phyloP scores from a whole-genome alignment of 1,284 basidiomycete species.

The Inonotus obliquus region DNA sequence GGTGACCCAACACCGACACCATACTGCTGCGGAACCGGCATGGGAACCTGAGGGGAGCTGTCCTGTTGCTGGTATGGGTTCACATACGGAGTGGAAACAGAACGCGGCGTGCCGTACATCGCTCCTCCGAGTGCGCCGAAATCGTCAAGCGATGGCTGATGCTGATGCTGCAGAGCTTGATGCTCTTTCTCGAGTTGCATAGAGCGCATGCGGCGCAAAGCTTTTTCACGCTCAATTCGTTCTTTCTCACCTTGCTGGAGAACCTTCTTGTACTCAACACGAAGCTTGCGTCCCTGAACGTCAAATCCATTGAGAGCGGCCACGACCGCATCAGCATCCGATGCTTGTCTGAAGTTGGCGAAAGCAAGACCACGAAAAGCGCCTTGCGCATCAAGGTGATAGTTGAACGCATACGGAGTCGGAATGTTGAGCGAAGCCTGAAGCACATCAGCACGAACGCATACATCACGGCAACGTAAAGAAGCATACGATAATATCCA shows the following conservation, averaged over 20 bases:
- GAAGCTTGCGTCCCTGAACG: conserved; percentile 95
- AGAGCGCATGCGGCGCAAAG: conserved; percentile 94
- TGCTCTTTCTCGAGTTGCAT: conserved; percentile 89
- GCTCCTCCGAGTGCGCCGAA: conserved; percentile 50
- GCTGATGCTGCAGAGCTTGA: conserved; percentile 36
- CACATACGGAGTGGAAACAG: conserved; percentile 47
- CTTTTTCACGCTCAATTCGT: conserved; percentile 98
- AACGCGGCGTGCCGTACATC: conserved; percentile 56
- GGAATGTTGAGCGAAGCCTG: conserved; percentile 91
- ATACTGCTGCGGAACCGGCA: conserved; percentile 56
- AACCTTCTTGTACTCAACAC: conserved; percentile 99
- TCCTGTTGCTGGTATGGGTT: conserved; percentile 52
- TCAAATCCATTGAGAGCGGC: conserved; percentile 94
- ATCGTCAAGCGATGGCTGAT: conserved; percentile 46
- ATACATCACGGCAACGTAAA: conserved; percentile 3
- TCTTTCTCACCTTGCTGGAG: conserved; percentile 99
- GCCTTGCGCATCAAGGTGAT: conserved; percentile 91
- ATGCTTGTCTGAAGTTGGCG: conserved; percentile 92
- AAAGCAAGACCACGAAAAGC: conserved; percentile 98
- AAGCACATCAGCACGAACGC: background rate
- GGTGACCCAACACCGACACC: conserved; percentile 40
- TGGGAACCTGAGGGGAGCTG: conserved; percentile 55
- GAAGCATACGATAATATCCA: conserved; percentile 86
- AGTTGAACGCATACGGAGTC: conserved; percentile 99
- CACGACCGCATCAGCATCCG: conserved; percentile 93